Conservation (phyloP, 2,329 filamentous ascomycete genomes). For the Alternaria sp. region DNA sequence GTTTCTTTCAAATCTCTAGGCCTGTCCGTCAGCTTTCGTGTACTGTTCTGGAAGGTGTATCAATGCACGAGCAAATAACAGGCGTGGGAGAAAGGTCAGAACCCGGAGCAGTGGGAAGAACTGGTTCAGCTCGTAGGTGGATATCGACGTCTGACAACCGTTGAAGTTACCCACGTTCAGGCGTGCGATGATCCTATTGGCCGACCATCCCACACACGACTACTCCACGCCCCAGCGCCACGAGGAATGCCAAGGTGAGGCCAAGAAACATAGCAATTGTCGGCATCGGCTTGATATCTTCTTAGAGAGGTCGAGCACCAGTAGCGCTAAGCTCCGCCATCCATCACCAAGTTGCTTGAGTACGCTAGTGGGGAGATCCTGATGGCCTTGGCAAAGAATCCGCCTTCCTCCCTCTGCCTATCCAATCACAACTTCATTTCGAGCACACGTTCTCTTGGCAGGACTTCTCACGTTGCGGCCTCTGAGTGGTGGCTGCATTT, state of each 20-base stretch:
- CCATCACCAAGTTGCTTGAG: constrained; percentile 1
- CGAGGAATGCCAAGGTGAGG: constrained; percentile 1
- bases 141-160: background rate
- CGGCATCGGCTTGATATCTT: constrained; percentile 13
- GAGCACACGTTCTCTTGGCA: constrained; percentile 27
- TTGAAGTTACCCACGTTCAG: constrained; percentile 2
- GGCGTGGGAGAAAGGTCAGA: background rate
- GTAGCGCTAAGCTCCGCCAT: constrained; percentile 4
- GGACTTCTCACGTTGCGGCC: constrained; percentile 12
- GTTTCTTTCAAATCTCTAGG: background rate
- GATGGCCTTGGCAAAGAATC: background rate
- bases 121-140: background rate
- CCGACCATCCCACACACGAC: background rate
- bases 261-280: background rate
- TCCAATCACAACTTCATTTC: constrained; percentile 22
- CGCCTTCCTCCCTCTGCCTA: background rate
- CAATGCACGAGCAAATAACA: background rate
- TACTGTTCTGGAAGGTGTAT: constrained; percentile 6
- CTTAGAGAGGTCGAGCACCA: background rate
- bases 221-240: background rate
- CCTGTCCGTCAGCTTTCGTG: background rate
- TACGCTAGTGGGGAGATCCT: background rate
- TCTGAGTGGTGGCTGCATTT: constrained; percentile 23
- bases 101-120: background rate
- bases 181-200: background rate